A percentile compares a stretch with the other conserved stretches of the same genome.
Conservation (phyloP, 2,329 filamentous ascomycete species). For the Clonostachys chloroleuca region DNA sequence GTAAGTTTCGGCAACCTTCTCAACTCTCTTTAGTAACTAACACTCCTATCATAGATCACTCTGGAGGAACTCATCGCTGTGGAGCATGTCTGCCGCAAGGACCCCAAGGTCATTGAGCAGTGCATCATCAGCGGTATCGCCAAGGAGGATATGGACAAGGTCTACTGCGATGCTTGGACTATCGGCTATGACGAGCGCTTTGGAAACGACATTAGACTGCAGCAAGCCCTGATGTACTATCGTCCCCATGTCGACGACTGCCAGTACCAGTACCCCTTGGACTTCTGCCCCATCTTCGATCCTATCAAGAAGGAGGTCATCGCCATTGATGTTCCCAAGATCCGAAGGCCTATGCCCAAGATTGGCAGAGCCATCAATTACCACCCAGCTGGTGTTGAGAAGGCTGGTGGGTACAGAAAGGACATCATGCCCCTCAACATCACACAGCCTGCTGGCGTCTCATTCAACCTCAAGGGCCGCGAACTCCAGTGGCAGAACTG, state of each 20-base stretch:
- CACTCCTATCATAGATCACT: constrained; percentile 57
- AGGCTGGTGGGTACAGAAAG: constrained; percentile 68
- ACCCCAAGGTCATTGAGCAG: constrained; percentile 86
- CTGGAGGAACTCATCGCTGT: constrained; percentile 86
- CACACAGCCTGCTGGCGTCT: constrained; percentile 84
- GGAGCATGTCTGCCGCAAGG: constrained; percentile 69
- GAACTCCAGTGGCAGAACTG: constrained; percentile 88
- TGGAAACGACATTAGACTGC: constrained; percentile 71
- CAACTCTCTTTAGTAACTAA: not conserved
- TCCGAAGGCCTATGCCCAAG: constrained; percentile 63
- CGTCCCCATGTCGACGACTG: constrained; percentile 79
- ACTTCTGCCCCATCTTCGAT: constrained; percentile 92
- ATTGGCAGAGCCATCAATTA: constrained; percentile 66
- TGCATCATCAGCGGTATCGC: constrained; percentile 80
- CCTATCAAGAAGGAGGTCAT: constrained; percentile 73
- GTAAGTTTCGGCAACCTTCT: constrained; percentile 31
- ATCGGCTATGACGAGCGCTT: constrained; percentile 93
- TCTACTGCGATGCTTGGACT: constrained; percentile 95
- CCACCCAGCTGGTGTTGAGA: constrained; percentile 67
- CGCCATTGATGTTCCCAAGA: constrained; percentile 76
- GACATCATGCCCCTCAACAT: constrained; percentile 86
- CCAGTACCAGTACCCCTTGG: constrained; percentile 87
- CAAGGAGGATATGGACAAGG: constrained; percentile 85
- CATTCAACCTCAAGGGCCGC: constrained; percentile 72
- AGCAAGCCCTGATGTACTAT: constrained; percentile 96